phyloP scores from a whole-genome alignment of 768 basidiomycete genomes.

The Mycena olivaceomarginata region DNA sequence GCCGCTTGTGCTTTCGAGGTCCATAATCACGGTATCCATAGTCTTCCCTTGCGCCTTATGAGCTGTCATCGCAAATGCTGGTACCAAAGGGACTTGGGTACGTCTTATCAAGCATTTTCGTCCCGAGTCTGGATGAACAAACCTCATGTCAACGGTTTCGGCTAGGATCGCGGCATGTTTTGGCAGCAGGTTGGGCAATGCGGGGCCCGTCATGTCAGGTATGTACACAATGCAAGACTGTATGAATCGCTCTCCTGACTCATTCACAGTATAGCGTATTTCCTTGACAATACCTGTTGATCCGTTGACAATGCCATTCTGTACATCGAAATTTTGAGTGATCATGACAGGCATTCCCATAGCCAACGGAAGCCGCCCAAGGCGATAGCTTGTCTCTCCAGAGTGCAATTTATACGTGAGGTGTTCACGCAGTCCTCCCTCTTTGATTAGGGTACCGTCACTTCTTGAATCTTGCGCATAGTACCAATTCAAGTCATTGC shows the following conservation, averaged over 20 bases:
- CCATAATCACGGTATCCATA: constrained; percentile 16
- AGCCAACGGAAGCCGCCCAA: constrained; percentile 56
- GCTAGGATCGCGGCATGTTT: constrained; percentile 10
- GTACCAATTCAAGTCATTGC: constrained; percentile 50
- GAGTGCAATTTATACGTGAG: constrained; percentile 46
- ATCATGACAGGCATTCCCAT: constrained; percentile 64
- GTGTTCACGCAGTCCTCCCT: constrained; percentile 32
- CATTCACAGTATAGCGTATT: constrained; percentile 8
- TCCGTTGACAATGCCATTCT: constrained; percentile 47
- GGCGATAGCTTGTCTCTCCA: no score
- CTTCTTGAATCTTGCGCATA: constrained; percentile 49
- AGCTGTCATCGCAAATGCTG: constrained; percentile 24
- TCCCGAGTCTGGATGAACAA: constrained; percentile 9
- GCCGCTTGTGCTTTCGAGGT: constrained; percentile 20
- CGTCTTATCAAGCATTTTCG: constrained; percentile 12
- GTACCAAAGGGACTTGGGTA: constrained; percentile 7
- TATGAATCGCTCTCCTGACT: constrained; percentile 6
- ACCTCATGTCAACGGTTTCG: constrained; percentile 14
- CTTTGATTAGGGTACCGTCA: constrained; percentile 44
- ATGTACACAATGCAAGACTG: constrained; percentile 15
- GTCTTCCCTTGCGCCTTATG: constrained; percentile 24
- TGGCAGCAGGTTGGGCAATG: constrained; percentile 8
- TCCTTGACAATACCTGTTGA: constrained; percentile 10
- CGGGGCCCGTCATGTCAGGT: constrained; percentile 13
- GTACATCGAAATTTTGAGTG: constrained; percentile 59